A percentile compares a stretch with the other conserved stretches of the same genome.
Conservation (phyloP, 306 rosid species). For the Adenanthera pavonina region DNA sequence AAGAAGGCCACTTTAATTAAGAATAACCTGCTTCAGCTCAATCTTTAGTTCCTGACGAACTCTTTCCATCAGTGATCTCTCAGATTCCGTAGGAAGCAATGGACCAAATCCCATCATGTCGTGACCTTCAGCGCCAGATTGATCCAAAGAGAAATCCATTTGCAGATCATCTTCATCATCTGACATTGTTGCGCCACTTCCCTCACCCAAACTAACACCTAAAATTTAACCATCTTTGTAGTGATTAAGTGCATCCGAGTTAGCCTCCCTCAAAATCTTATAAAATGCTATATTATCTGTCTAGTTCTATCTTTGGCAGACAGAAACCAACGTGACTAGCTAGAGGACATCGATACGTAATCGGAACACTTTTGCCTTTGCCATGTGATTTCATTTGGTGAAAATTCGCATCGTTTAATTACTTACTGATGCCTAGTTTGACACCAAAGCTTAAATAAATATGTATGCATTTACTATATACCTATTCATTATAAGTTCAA, state of each 20-base stretch:
- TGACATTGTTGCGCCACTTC: slow-evolving; percentile 95
- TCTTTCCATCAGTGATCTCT: slow-evolving; percentile 93
- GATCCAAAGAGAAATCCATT: slow-evolving; percentile 83
- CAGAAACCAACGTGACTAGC: background rate
- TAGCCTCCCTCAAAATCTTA: background rate
- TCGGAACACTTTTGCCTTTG: background rate
- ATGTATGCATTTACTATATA: background rate
- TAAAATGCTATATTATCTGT: too few relatives aligned
- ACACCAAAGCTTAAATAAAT: background rate
- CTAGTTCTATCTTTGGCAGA: background rate
- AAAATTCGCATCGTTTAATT: background rate
- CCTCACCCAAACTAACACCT: slow-evolving; percentile 95
- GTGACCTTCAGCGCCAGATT: slow-evolving; percentile 66
- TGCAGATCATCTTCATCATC: slow-evolving; percentile 91
- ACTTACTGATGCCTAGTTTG: background rate
- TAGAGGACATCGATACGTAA: background rate
- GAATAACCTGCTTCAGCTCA: slow-evolving; percentile 85
- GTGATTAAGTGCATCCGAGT: background rate
- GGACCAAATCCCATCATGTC: slow-evolving; percentile 99
- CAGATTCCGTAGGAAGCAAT: slow-evolving; percentile 92
- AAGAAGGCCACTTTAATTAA: slow-evolving; percentile 12
- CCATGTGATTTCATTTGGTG: background rate
- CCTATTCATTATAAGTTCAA: background rate
- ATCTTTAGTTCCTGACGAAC: slow-evolving; percentile 96
- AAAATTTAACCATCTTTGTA: slow-evolving; percentile 12